A percentile compares a stretch with the other conserved stretches of the same genome.
Conservation (phyloP, 805 yeast genomes). For the Candida multigemmis region DNA sequence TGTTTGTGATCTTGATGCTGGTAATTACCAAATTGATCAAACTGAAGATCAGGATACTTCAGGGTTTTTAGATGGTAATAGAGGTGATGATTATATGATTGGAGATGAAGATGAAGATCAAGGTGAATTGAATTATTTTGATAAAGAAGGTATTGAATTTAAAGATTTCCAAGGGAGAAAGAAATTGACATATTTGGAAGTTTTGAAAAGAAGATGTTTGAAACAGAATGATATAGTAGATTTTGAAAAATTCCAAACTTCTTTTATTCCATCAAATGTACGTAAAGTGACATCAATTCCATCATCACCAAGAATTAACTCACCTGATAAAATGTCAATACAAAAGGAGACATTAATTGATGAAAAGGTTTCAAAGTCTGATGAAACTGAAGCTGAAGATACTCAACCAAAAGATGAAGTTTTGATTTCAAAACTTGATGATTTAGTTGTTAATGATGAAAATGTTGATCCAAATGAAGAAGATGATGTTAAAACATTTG, state of each 20-base stretch:
- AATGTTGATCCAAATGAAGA: constrained; percentile 6
- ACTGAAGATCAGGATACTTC: constrained; percentile 17
- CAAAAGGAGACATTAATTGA: constrained; percentile 37
- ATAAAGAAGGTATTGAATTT: constrained; percentile 28
- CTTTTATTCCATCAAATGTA: constrained; percentile 29
- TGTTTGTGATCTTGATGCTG: constrained; percentile 31
- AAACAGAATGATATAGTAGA: constrained; percentile 27
- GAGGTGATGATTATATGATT: constrained; percentile 29
- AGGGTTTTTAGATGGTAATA: constrained; percentile 27
- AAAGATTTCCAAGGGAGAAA: constrained; percentile 15
- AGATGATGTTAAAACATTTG: constrained; percentile 4
- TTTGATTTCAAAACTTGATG: not conserved
- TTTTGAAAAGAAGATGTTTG: constrained; percentile 32
- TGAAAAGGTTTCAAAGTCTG: constrained; percentile 5
- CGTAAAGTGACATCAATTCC: too few relatives aligned
- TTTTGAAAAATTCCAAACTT: constrained; percentile 23
- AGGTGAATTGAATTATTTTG: constrained; percentile 32
- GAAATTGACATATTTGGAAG: constrained; percentile 30
- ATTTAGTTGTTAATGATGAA: constrained; percentile 2
- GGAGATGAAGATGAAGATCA: constrained; percentile 38
- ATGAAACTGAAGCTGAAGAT: constrained; percentile 1
- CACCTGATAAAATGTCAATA: constrained; percentile 17
- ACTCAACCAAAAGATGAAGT: constrained; percentile 1
- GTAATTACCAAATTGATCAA: constrained; percentile 32
- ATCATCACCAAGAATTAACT: constrained; percentile 16